Evolutionary conservation across 176 grass and related monocot genomes (phyloP).

Genomic region (Saccharum officinarum): DNA sequence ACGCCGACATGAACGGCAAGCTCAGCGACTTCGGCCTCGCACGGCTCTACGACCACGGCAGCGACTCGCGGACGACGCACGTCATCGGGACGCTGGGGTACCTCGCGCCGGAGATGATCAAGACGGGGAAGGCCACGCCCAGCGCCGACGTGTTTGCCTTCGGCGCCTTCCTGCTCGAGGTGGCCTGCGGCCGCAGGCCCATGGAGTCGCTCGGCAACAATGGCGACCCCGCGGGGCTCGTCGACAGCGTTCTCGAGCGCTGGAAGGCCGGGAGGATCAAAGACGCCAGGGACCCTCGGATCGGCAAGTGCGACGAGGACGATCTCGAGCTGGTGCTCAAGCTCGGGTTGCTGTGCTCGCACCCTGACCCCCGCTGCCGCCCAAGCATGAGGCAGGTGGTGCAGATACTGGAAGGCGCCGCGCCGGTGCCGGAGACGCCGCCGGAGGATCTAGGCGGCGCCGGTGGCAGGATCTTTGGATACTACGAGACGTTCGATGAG

Average conservation of each 20-base stretch:
- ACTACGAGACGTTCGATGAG: neutral
- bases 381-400: conserved; percentile 50
- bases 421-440: conserved; percentile 10
- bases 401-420: conserved; percentile 35
- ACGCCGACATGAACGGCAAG: neutral
- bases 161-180: neutral
- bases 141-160: neutral
- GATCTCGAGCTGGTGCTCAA: neutral
- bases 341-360: conserved; percentile 39
- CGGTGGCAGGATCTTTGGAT: neutral
- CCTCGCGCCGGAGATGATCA: conserved; percentile 43
- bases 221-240: neutral
- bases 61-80: conserved; percentile 39
- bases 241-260: conserved; percentile 26
- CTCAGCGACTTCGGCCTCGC: neutral
- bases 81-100: conserved; percentile 55
- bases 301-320: conserved; percentile 3
- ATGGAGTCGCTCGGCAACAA: neutral
- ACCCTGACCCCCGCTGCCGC: conserved; percentile 24
- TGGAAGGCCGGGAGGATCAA: neutral
- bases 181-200: conserved; percentile 16
- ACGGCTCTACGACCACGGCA: neutral
- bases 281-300: neutral
- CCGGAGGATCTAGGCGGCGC: neutral
- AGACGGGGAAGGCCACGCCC: conserved; percentile 42